Base-by-base conservation (phyloP, 192 early-diverging fungal genomes). In the Coemansia reversa region DNA sequence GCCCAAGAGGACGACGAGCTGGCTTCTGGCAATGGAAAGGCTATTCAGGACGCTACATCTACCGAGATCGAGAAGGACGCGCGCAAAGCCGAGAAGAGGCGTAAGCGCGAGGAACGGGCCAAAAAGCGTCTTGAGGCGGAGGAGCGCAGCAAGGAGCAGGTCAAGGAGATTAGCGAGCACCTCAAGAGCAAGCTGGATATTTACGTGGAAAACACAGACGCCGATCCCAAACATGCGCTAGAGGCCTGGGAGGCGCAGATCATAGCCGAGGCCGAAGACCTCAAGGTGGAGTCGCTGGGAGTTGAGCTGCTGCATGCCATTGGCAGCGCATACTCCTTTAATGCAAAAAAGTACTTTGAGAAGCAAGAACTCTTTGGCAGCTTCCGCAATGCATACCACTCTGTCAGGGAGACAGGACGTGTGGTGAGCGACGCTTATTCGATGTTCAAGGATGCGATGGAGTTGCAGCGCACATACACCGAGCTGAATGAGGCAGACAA, bases 401-500 rank as follows among this genome's bases (percentile, higher is more conserved):
- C 85, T 69, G 77, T 91, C 39, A 83, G 87, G 49, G 97, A 99
- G 66, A 95, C 94, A 65, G 91, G 92, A 12, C 93, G 97, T 70
- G 93, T 96, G 25, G 85, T 97, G 55, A 84, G 84, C 6, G 93
- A 95, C 65, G 95, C 97, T 2, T 93, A 95, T 27, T 88, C 91
- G 20, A 97, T 94, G 18, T 81, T 99, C 30, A 88, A 92, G 63
- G 91, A 92, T 11, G 97, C 97, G 0, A 84, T 95, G 65, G 95
- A 99, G 75, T 79, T 97, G 33, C 94, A 99, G 70, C 87, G 88
- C 50, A 91, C 88, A 24, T 99, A 97, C 75, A 79, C 83, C 8
- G 91, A 96, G 79, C 82, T 99, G 20, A 89, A 93, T 69, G 88
- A 92, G 66, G 89, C 95, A 6, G 97, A 99, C 59, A 88, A 94